phyloP scores from a whole-genome alignment of 768 basidiomycete species.

The Boletellus emodensis region DNA sequence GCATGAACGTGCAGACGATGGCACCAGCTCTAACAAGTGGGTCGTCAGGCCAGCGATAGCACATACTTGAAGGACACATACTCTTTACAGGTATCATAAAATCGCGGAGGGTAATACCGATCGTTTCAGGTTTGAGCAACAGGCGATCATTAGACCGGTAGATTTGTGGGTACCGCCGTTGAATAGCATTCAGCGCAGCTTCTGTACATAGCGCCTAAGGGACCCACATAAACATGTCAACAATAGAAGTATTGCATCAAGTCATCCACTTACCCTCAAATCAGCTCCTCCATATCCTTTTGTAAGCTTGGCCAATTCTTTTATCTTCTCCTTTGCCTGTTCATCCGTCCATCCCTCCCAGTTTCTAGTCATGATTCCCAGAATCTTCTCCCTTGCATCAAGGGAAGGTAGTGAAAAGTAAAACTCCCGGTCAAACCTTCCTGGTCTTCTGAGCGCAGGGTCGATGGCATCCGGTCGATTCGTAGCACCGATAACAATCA shows the following conservation, averaged over 20 bases:
- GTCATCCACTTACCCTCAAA: slow-evolving; percentile 60
- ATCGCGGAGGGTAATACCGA: slow-evolving; percentile 79
- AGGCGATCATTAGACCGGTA: slow-evolving; percentile 89
- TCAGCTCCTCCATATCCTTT: slow-evolving; percentile 99
- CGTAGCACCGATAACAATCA: slow-evolving; percentile 96
- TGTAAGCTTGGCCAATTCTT: slow-evolving; percentile 80
- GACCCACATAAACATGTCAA: slow-evolving; percentile 3
- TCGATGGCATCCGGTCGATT: slow-evolving; percentile 98
- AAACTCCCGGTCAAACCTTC: slow-evolving; percentile 96
- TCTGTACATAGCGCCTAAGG: slow-evolving; percentile 89
- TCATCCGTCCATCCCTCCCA: slow-evolving; percentile 81
- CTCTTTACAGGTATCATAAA: slow-evolving; percentile 98
- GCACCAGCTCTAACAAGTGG: slow-evolving; percentile 69
- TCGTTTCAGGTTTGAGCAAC: slow-evolving; percentile 79
- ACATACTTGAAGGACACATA: slow-evolving; percentile 34
- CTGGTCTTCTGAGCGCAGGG: slow-evolving; percentile 89
- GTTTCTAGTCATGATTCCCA: slow-evolving; percentile 82
- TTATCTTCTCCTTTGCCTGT: slow-evolving; percentile 44
- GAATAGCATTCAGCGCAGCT: slow-evolving; percentile 93
- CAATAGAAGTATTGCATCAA: neutral
- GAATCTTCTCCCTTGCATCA: slow-evolving; percentile 82
- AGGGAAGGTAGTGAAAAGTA: slow-evolving; percentile 90
- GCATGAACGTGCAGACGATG: slow-evolving; percentile 90
- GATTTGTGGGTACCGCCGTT: slow-evolving; percentile 94
- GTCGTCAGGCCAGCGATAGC: slow-evolving; percentile 2